Evolutionary conservation across 495 filamentous ascomycete species (phyloP).

Genomic region (Trichoderma orchidacearum): DNA sequence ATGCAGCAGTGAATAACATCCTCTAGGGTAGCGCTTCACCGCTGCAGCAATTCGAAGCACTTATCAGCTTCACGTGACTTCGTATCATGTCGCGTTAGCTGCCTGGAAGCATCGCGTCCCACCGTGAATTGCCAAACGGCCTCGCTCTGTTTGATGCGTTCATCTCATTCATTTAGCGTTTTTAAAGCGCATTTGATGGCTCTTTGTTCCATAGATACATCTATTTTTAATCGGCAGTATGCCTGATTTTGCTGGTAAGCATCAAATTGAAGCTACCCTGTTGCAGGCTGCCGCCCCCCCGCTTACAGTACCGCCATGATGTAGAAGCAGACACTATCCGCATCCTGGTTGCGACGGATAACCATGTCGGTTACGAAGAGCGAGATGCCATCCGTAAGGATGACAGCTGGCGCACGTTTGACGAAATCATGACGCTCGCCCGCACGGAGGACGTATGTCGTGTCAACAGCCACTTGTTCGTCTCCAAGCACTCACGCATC

Average conservation of each 20-base stretch:
- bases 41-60: background rate
- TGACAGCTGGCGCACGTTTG: conserved; percentile 93
- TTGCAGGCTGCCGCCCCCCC: background rate
- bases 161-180: too few relatives aligned
- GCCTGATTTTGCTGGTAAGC: background rate
- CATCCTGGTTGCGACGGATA: conserved; percentile 87
- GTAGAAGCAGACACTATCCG: conserved; percentile 87
- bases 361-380: conserved; percentile 94
- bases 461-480: background rate
- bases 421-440: conserved; percentile 88
- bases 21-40: background rate
- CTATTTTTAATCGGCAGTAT: too few relatives aligned
- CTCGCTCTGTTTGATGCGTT: background rate
- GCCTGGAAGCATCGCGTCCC: background rate
- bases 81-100: background rate
- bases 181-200: too few relatives aligned
- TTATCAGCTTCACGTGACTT: background rate
- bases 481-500: background rate
- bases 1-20: background rate
- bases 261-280: background rate
- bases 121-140: background rate
- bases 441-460: conserved; percentile 59
- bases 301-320: background rate
- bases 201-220: too few relatives aligned
- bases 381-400: conserved; percentile 85